Conservation (phyloP, 108 stramenopile genomes). For the Discostella pseudostelligera region DNA sequence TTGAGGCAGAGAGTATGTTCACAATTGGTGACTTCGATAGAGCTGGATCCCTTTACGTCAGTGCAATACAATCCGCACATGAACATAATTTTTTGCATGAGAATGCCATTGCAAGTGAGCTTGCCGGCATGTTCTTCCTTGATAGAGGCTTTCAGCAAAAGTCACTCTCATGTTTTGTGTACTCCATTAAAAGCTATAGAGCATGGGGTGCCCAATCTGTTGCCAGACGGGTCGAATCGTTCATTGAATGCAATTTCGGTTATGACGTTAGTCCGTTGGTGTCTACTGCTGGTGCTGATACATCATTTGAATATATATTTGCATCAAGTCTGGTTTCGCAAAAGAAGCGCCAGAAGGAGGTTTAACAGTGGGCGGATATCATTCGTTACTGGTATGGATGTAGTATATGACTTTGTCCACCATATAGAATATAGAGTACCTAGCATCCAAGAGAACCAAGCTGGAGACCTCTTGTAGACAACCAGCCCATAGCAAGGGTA, state of each 20-base stretch:
- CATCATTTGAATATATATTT: background rate
- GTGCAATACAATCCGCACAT: constrained; percentile 3
- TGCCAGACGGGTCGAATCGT: background rate
- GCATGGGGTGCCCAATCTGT: background rate
- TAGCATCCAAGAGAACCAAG: too few relatives aligned
- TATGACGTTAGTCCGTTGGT: background rate
- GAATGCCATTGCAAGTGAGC: background rate
- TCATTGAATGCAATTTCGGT: background rate
- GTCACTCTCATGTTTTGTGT: background rate
- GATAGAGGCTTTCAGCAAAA: background rate
- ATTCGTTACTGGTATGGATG: too few relatives aligned
- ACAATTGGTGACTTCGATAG: background rate
- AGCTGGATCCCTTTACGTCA: background rate
- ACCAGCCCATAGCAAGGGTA: too few relatives aligned
- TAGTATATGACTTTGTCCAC: too few relatives aligned
- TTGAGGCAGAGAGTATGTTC: constrained; percentile 12
- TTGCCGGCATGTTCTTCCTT: background rate
- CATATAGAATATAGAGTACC: too few relatives aligned
- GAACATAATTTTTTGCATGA: constrained; percentile 1
- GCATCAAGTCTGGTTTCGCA: background rate
- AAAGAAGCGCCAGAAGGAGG: background rate
- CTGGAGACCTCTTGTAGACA: too few relatives aligned
- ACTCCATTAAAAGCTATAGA: background rate
- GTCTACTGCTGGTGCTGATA: background rate
- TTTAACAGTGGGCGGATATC: too few relatives aligned